Evolutionary conservation across 768 basidiomycete genomes (phyloP).

Genomic region (Serendipita sp.): DNA sequence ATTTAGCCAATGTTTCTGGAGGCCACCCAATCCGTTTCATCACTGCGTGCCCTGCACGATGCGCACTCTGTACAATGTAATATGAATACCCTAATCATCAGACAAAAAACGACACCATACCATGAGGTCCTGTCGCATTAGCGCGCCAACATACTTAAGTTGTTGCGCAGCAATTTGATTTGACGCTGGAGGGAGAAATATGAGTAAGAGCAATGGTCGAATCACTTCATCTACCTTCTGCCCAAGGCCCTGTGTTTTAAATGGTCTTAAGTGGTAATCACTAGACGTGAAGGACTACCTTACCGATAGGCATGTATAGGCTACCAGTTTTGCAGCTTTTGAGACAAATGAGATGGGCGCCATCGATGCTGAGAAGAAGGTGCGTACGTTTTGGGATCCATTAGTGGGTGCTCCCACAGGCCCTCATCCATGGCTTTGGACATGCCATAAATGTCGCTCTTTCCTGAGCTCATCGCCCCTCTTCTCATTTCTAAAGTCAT

Average conservation of each 20-base stretch:
- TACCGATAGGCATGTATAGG: constrained; percentile 1
- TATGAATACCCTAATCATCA: neutral
- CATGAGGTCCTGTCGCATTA: neutral
- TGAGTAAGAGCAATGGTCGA: too few species aligned
- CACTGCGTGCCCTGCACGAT: neutral
- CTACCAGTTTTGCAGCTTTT: neutral
- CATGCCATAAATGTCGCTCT: constrained; percentile 4
- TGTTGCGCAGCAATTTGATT: neutral
- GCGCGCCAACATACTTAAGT: neutral
- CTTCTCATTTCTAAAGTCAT: neutral
- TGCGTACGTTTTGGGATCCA: neutral
- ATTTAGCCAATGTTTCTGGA: neutral
- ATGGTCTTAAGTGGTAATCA: neutral
- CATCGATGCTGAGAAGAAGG: neutral
- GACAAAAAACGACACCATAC: neutral
- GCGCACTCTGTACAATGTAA: neutral
- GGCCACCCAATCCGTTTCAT: neutral
- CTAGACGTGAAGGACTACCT: neutral
- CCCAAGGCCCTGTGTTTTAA: neutral
- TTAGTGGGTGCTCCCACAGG: neutral
- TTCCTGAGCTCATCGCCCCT: neutral
- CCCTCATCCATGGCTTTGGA: neutral
- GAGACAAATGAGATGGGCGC: too few species aligned
- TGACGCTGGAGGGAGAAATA: too few species aligned
- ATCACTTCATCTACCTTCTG: neutral